Evolutionary conservation across 805 yeast species (phyloP).

Genomic region (Pichia californica): DNA sequence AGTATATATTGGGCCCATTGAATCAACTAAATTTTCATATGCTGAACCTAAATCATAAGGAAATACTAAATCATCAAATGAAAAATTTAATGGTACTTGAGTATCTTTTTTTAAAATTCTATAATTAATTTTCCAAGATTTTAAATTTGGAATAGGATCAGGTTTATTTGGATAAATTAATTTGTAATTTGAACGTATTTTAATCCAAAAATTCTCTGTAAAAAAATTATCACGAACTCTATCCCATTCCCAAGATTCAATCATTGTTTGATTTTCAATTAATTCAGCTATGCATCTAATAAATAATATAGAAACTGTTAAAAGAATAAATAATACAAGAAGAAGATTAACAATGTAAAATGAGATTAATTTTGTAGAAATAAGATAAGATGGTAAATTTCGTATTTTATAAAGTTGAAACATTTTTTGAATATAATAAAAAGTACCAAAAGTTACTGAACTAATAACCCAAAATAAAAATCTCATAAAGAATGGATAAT

Average conservation of each 20-base stretch:
- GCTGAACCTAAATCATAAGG: conserved; percentile 72
- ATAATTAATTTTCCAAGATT: conserved; percentile 37
- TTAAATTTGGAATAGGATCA: conserved; percentile 35
- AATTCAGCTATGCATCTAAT: conserved; percentile 55
- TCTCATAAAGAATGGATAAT: conserved; percentile 74
- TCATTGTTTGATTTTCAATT: conserved; percentile 72
- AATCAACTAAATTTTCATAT: conserved; percentile 42
- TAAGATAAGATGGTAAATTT: conserved; percentile 49
- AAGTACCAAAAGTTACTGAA: conserved; percentile 42
- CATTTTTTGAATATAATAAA: conserved; percentile 37
- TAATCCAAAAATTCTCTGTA: conserved; percentile 47
- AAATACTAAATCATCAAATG: conserved; percentile 63
- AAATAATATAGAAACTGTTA: conserved; percentile 54
- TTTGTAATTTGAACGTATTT: conserved; percentile 39
- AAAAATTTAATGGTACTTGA: conserved; percentile 30
- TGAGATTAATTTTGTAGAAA: conserved; percentile 45
- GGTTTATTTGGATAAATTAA: conserved; percentile 27
- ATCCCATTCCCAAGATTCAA: conserved; percentile 90
- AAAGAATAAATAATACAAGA: conserved; percentile 49
- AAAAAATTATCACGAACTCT: conserved; percentile 63
- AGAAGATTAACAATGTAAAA: conserved; percentile 51
- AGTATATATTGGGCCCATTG: conserved; percentile 55
- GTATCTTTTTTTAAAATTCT: conserved; percentile 17
- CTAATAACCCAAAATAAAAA: conserved; percentile 62
- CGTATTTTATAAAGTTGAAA: conserved; percentile 40